Percentiles rank a stretch among this genome's conserved stretches.
These are phyloP conservation scores for Macrophomina tecta DNA, from an alignment of 2,329 filamentous ascomycete species.

Conservation along the genomic window DNA sequence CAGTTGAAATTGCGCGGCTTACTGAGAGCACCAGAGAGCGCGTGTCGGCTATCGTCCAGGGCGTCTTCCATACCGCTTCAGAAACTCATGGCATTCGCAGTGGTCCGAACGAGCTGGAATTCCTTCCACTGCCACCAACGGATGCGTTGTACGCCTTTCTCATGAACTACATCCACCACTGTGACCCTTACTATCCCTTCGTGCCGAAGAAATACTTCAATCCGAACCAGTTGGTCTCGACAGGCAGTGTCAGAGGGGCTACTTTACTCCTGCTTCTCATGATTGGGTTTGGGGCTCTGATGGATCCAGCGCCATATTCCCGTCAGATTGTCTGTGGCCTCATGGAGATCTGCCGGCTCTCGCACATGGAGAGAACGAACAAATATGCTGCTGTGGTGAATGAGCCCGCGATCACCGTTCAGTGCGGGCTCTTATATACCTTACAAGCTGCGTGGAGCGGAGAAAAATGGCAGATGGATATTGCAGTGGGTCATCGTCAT, in stretches of 20 bases:
- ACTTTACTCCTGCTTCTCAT: slow-evolving; percentile 13
- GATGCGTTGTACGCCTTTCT: slow-evolving; percentile 6
- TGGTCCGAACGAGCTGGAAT: background rate
- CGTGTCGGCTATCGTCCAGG: background rate
- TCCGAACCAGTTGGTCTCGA: background rate
- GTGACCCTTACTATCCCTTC: background rate
- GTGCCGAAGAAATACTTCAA: background rate
- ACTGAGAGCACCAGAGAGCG: background rate
- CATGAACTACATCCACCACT: background rate
- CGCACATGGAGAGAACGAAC: background rate
- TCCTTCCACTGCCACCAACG: slow-evolving; percentile 24
- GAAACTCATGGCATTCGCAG: background rate
- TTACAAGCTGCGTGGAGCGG: slow-evolving; percentile 64
- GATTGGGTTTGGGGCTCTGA: slow-evolving; percentile 16
- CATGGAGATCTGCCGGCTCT: slow-evolving; percentile 14
- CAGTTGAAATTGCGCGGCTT: background rate
- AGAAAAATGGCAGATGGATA: slow-evolving; percentile 67
- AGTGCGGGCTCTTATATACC: slow-evolving; percentile 62
- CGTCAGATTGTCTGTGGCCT: slow-evolving; percentile 23
- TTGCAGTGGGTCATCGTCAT: background rate
- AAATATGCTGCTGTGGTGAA: background rate
- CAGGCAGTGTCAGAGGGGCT: slow-evolving; percentile 5
- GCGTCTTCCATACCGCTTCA: background rate
- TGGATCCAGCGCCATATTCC: background rate
- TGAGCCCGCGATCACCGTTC: slow-evolving; percentile 40